Conservation (phyloP, 106 monocot genomes). For the Platanthera zijinensis region DNA sequence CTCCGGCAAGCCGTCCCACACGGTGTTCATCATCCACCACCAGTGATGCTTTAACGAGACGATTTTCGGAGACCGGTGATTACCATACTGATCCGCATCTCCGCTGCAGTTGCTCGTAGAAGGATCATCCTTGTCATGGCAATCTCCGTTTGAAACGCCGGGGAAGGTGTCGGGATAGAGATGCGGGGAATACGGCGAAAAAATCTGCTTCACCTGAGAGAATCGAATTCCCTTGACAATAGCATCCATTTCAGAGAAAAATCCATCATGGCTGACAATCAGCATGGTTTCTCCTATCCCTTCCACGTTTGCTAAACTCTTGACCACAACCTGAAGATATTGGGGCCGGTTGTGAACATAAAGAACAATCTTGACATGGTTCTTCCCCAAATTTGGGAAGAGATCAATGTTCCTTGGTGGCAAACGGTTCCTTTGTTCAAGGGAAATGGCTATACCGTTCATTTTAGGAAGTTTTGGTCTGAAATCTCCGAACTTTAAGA, state of each 20-base stretch:
- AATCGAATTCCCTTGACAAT: constrained; percentile 64
- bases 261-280: constrained; percentile 95
- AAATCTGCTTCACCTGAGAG: constrained; percentile 94
- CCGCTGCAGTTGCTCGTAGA: constrained; percentile 54
- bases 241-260: constrained; percentile 76
- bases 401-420: constrained; percentile 61
- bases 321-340: constrained; percentile 65
- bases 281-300: constrained; percentile 87
- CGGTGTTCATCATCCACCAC: constrained; percentile 99
- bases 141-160: constrained; percentile 63
- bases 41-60: constrained; percentile 97
- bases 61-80: constrained; percentile 79
- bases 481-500: constrained; percentile 19
- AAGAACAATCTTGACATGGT: constrained; percentile 71
- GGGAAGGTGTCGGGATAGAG: constrained; percentile 68
- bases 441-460: constrained; percentile 42
- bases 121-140: constrained; percentile 48
- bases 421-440: constrained; percentile 47
- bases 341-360: constrained; percentile 96
- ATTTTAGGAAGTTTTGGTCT: constrained; percentile 52
- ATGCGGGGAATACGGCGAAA: constrained; percentile 88
- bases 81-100: constrained; percentile 76
- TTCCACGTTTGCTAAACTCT: constrained; percentile 61
- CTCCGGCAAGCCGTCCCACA: constrained; percentile 90
- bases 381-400: constrained; percentile 51